phyloP scores from a whole-genome alignment of 2,329 filamentous ascomycete species.

The Sporothrix euskadiensis region DNA sequence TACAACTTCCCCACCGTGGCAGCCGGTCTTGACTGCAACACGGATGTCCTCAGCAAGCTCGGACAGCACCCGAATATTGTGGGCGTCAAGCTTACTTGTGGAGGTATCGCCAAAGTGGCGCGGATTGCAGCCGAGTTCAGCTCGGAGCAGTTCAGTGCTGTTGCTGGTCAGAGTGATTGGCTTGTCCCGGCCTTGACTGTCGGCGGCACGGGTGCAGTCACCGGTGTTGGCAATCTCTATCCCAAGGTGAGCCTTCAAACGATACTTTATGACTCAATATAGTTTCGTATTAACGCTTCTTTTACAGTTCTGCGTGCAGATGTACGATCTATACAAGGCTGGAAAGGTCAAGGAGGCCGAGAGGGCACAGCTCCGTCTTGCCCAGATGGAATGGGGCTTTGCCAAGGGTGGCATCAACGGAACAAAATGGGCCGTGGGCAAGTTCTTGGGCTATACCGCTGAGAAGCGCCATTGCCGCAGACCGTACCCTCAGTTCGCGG shows the following conservation, averaged over 20 bases:
- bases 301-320: conserved; percentile 46
- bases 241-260: conserved; percentile 39
- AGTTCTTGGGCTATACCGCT: conserved; percentile 53
- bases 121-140: conserved; percentile 53
- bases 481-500: conserved; percentile 54
- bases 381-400: conserved; percentile 56
- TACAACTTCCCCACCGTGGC: conserved; percentile 73
- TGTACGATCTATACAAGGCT: conserved; percentile 51
- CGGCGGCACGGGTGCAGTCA: conserved; percentile 59
- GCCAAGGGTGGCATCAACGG: conserved; percentile 60
- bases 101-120: conserved; percentile 68
- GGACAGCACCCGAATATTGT: conserved; percentile 65
- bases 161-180: conserved; percentile 71
- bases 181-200: conserved; percentile 59
- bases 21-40: conserved; percentile 67
- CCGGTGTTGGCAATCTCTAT: conserved; percentile 61
- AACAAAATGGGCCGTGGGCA: conserved; percentile 59
- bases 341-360: conserved; percentile 52
- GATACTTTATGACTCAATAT: background rate
- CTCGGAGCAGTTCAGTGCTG: conserved; percentile 61
- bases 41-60: conserved; percentile 61
- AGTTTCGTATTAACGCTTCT: background rate
- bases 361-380: conserved; percentile 52
- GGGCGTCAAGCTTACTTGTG: conserved; percentile 71
- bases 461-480: conserved; percentile 54